These are phyloP conservation scores for Austroboletus niveus DNA, from an alignment of 1,284 basidiomycete genomes.

Conservation along the genomic window DNA sequence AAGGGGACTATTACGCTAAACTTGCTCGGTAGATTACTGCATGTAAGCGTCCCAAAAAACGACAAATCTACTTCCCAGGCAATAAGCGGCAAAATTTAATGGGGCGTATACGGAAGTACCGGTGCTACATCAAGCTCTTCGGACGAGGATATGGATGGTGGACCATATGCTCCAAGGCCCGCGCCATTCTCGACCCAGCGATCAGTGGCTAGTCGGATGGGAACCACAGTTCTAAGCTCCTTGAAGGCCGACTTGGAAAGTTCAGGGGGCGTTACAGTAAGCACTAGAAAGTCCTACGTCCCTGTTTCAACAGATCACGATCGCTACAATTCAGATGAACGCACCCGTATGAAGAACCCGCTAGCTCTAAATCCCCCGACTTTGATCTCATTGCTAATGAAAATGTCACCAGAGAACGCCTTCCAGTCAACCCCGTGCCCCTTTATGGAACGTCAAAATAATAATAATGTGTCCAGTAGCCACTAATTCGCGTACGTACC, in stretches of 20 bases:
- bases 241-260: slow-evolving; percentile 51
- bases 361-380: slow-evolving; percentile 62
- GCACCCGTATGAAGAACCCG: slow-evolving; percentile 63
- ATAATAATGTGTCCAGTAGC: background rate
- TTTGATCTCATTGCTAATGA: slow-evolving; percentile 45
- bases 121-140: slow-evolving; percentile 23
- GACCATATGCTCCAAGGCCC: slow-evolving; percentile 31
- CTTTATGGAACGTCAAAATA: slow-evolving; percentile 33
- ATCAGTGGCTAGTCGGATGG: slow-evolving; percentile 68
- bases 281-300: slow-evolving; percentile 58
- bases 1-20: background rate
- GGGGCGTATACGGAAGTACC: slow-evolving; percentile 7
- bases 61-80: background rate
- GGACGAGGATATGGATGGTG: slow-evolving; percentile 31
- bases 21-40: background rate
- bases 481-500: slow-evolving; percentile 38
- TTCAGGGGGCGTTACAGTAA: slow-evolving; percentile 59
- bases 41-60: slow-evolving; percentile 1
- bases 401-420: slow-evolving; percentile 60
- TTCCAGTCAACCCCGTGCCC: slow-evolving; percentile 59
- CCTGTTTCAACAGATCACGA: slow-evolving; percentile 1
- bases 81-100: background rate
- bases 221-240: slow-evolving; percentile 57
- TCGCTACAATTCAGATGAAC: background rate
- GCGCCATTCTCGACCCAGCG: slow-evolving; percentile 47